A percentile compares a stretch with the other conserved stretches of the same genome.
phyloP scores from a whole-genome alignment of 805 yeast species.

The Yarrowia deformans region DNA sequence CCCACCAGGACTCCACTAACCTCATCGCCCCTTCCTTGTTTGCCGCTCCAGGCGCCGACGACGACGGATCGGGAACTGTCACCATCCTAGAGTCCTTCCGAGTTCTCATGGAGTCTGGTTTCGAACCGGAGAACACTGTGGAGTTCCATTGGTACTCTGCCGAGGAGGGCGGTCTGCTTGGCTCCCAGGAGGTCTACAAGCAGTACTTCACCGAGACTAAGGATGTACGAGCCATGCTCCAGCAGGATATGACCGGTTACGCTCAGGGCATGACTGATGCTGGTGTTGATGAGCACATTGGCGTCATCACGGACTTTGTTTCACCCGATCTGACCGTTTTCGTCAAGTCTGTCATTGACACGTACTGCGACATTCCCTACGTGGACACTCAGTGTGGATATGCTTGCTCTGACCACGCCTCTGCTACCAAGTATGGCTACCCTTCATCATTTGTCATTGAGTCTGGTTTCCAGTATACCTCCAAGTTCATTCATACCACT shows the following conservation, averaged over 20 bases:
- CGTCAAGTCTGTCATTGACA: slow-evolving; percentile 64
- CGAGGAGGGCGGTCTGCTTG: slow-evolving; percentile 90
- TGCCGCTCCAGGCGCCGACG: slow-evolving; percentile 94
- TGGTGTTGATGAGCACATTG: slow-evolving; percentile 70
- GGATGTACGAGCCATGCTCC: slow-evolving; percentile 81
- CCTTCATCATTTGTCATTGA: slow-evolving; percentile 88
- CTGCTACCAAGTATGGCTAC: slow-evolving; percentile 81
- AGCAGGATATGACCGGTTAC: slow-evolving; percentile 94
- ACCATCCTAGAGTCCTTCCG: slow-evolving; percentile 79
- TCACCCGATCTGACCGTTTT: slow-evolving; percentile 63
- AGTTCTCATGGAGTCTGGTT: slow-evolving; percentile 57
- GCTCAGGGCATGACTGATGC: slow-evolving; percentile 59
- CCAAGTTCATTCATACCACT: slow-evolving; percentile 76
- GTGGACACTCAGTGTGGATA: slow-evolving; percentile 85
- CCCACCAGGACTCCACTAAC: slow-evolving; percentile 88
- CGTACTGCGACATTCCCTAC: slow-evolving; percentile 72
- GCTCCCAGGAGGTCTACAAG: slow-evolving; percentile 79
- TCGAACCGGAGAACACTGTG: slow-evolving; percentile 70
- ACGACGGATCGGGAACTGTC: slow-evolving; percentile 88
- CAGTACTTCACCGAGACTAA: slow-evolving; percentile 57
- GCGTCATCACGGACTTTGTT: slow-evolving; percentile 79
- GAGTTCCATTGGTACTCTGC: slow-evolving; percentile 96
- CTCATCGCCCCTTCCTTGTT: slow-evolving; percentile 70
- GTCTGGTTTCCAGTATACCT: slow-evolving; percentile 66
- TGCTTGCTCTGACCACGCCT: slow-evolving; percentile 92